Conservation (phyloP, 2,329 filamentous ascomycete genomes). For the Pseudopithomyces chartarum region DNA sequence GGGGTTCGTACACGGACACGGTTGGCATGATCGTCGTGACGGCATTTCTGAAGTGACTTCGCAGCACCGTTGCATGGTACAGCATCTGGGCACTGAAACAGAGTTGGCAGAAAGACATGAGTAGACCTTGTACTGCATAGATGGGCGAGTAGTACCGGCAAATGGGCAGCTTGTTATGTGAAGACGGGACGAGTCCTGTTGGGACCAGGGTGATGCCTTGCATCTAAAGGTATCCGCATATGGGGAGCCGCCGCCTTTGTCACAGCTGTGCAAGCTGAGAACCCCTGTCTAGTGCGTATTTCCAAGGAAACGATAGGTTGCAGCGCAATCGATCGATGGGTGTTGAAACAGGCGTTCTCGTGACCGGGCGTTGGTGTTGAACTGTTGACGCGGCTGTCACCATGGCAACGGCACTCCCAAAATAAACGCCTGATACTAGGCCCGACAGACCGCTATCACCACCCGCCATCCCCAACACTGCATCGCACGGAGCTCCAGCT, state of each 20-base stretch:
- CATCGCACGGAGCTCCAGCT: conserved; percentile 27
- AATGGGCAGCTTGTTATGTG: not conserved
- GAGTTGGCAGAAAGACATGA: too few species aligned
- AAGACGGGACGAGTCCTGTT: not conserved
- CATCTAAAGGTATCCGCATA: not conserved
- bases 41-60: too few species aligned
- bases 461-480: conserved; percentile 28
- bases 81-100: too few species aligned
- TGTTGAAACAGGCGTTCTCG: conserved; percentile 29
- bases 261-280: not conserved
- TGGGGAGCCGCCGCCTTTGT: not conserved
- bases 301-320: conserved; percentile 3
- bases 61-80: too few species aligned
- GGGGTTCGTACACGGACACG: too few species aligned
- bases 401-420: conserved; percentile 23
- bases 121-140: too few species aligned
- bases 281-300: not conserved
- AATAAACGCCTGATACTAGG: conserved; percentile 30
- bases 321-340: conserved; percentile 43
- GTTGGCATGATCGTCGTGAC: too few species aligned
- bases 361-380: conserved; percentile 21
- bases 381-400: conserved; percentile 23
- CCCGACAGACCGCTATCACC: conserved; percentile 19
- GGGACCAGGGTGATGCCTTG: not conserved
- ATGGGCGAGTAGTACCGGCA: too few species aligned